phyloP scores from a whole-genome alignment of 768 basidiomycete genomes.

The Suillus sp. region DNA sequence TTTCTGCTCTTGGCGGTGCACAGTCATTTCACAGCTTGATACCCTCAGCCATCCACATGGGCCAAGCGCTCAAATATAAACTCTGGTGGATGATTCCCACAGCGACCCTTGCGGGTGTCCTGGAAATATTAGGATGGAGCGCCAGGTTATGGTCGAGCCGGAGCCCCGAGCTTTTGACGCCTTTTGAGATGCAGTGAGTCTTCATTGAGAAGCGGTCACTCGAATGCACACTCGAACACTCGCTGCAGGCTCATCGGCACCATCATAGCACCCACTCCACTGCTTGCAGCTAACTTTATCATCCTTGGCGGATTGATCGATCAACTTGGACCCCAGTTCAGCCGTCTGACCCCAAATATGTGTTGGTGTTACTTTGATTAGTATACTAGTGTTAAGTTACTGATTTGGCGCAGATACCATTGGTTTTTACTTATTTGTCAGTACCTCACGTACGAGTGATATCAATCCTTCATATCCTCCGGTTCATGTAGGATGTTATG shows the following conservation, averaged over 20 bases:
- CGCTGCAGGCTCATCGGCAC: constrained; percentile 36
- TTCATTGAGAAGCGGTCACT: not conserved
- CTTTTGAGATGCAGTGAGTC: constrained; percentile 49
- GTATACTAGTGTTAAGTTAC: not conserved
- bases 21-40: not conserved
- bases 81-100: constrained; percentile 59
- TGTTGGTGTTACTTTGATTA: constrained; percentile 24
- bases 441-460: not conserved
- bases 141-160: constrained; percentile 54
- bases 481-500: constrained; percentile 32
- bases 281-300: constrained; percentile 58
- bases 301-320: constrained; percentile 50
- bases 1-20: not conserved
- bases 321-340: constrained; percentile 50
- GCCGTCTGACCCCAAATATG: constrained; percentile 41
- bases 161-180: constrained; percentile 20
- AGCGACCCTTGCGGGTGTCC: constrained; percentile 44
- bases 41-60: constrained; percentile 47
- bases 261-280: constrained; percentile 56
- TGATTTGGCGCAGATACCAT: constrained; percentile 16
- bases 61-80: constrained; percentile 44
- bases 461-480: not conserved
- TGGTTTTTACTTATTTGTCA: constrained; percentile 16
- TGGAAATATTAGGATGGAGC: constrained; percentile 59
- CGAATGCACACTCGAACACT: not conserved